Percentiles rank a stretch among this genome's conserved stretches.
Conservation (phyloP, 805 yeast species). For the Ogataea siamensis region DNA sequence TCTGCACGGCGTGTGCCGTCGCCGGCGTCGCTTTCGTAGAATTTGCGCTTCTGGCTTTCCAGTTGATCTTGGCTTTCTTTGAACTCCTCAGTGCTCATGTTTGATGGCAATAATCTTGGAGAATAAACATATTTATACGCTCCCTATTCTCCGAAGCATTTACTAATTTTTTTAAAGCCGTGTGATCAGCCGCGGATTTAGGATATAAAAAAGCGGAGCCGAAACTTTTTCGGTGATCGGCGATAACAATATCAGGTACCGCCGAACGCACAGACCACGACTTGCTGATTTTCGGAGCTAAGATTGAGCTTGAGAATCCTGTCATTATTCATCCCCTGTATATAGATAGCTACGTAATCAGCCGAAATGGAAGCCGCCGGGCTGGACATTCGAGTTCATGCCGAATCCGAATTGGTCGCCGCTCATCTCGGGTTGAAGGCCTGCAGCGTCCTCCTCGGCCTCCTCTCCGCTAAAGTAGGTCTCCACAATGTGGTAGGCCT, state of each 20-base stretch:
- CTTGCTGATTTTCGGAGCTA: too few species aligned
- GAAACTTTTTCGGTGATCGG: not conserved
- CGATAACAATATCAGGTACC: not conserved
- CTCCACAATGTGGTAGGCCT: slow-evolving; percentile 86
- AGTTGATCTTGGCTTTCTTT: not conserved
- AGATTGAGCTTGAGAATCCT: too few species aligned
- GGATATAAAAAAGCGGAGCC: not conserved
- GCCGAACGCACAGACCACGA: too few species aligned
- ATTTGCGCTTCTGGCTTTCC: slow-evolving; percentile 3
- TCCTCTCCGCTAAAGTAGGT: slow-evolving; percentile 88
- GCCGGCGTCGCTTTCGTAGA: slow-evolving; percentile 39
- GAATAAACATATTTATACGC: not conserved
- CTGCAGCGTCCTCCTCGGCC: slow-evolving; percentile 61
- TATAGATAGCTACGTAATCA: slow-evolving; percentile 13
- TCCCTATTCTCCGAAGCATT: not conserved
- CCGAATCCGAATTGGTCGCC: slow-evolving; percentile 92
- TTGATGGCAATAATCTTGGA: too few species aligned
- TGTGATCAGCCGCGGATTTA: not conserved
- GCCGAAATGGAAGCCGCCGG: slow-evolving; percentile 50
- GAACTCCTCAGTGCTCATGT: not conserved
- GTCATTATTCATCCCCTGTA: slow-evolving; percentile 1
- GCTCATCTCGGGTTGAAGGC: slow-evolving; percentile 65
- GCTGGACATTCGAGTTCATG: slow-evolving; percentile 49
- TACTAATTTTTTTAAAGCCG: not conserved
- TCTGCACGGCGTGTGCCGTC: slow-evolving; percentile 36